These are phyloP conservation scores for Isoetes engelmannii DNA, from an alignment of 83 land plant species.

Conservation along the genomic window DNA sequence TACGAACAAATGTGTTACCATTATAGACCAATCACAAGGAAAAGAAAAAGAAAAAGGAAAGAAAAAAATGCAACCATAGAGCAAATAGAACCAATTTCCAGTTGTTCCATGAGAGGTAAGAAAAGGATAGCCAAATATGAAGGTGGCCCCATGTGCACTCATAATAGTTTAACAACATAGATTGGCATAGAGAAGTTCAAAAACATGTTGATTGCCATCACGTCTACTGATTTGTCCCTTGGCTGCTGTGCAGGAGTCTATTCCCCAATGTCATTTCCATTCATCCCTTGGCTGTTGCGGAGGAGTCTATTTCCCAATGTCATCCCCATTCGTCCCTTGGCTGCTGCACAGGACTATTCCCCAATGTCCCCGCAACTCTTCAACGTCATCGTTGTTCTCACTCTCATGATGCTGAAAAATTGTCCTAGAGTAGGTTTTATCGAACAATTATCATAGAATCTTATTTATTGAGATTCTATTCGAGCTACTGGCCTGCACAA, in stretches of 20 bases:
- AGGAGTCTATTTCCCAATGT: too few species aligned
- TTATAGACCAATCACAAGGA: background rate
- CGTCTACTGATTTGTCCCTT: conserved; percentile 46
- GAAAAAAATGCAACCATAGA: conserved; percentile 2
- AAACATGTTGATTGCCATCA: conserved; percentile 87
- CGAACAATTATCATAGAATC: too few species aligned
- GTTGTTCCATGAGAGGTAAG: background rate
- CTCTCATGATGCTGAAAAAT: conserved; percentile 54
- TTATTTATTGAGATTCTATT: too few species aligned
- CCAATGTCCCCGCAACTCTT: conserved; percentile 59
- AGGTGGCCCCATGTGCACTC: background rate
- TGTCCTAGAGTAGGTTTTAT: too few species aligned
- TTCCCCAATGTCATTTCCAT: conserved; percentile 59
- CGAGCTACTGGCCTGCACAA: too few species aligned
- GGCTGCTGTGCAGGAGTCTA: conserved; percentile 31
- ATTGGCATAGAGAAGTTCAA: background rate
- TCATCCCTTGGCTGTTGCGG: too few species aligned
- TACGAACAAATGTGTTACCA: too few species aligned
- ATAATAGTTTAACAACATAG: background rate
- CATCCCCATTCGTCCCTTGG: too few species aligned
- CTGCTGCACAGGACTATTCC: too few species aligned
- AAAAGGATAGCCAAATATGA: conserved; percentile 1
- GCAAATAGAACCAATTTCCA: background rate
- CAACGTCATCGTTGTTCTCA: conserved; percentile 28
- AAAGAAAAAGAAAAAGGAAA: too few species aligned